A percentile compares a stretch with the other conserved stretches of the same genome.
These are phyloP conservation scores for Fusarium sp. DNA, from an alignment of 2,329 filamentous ascomycete genomes.

Conservation along the genomic window DNA sequence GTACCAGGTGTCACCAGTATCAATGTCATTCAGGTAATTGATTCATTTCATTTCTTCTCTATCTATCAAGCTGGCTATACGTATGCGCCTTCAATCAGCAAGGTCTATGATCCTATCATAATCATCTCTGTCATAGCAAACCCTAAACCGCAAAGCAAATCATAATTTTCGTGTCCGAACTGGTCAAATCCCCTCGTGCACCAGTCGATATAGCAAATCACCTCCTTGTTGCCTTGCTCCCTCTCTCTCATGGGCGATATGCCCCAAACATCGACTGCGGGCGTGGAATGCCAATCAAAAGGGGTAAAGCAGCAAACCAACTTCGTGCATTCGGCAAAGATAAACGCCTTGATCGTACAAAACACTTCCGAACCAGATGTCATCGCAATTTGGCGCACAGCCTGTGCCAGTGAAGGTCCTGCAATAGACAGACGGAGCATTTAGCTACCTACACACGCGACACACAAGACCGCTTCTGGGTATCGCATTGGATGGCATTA, in stretches of 20 bases:
- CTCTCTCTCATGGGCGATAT: constrained; percentile 11
- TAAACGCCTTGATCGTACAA: not conserved
- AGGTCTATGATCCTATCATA: constrained; percentile 22
- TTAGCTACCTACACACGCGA: constrained; percentile 8
- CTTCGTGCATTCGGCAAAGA: not conserved
- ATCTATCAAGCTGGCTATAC: constrained; percentile 6
- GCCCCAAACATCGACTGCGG: constrained; percentile 13
- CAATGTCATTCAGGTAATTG: not conserved
- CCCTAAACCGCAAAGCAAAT: constrained; percentile 14
- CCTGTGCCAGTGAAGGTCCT: not conserved
- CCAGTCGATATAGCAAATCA: constrained; percentile 7
- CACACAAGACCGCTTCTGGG: not conserved
- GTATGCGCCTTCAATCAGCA: constrained; percentile 16
- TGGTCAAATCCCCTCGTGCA: constrained; percentile 14
- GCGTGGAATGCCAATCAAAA: constrained; percentile 1
- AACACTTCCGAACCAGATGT: constrained; percentile 7
- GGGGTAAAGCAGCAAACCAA: not conserved
- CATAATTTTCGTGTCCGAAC: constrained; percentile 11
- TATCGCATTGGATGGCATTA: not conserved
- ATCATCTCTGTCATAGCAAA: constrained; percentile 23
- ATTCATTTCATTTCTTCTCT: constrained; percentile 13
- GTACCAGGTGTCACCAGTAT: not conserved
- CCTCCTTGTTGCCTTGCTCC: constrained; percentile 2
- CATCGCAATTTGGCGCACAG: not conserved
- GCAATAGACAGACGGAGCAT: constrained; percentile 2